Evolutionary conservation across 495 filamentous ascomycete species (phyloP).

Genomic region (Penicillium herquei): DNA sequence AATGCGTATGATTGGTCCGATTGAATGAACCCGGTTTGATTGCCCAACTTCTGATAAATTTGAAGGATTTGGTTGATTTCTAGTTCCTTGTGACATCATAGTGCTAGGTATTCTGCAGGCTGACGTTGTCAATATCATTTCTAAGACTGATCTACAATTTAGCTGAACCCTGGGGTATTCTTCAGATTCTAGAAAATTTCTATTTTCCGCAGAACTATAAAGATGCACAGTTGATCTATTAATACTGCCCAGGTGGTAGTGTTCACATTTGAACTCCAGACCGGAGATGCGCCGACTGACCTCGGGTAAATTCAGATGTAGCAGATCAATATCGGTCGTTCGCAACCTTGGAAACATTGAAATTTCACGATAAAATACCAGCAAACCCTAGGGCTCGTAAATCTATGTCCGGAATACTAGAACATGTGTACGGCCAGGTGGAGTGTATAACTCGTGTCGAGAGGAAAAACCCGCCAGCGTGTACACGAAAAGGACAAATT

Average conservation of each 20-base stretch:
- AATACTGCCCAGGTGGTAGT: no score
- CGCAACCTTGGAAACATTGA: background rate
- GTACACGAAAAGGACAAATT: background rate
- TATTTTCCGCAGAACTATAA: background rate
- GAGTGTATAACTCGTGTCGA: background rate
- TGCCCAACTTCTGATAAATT: background rate
- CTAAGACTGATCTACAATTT: background rate
- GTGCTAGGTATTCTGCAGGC: background rate
- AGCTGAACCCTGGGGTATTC: background rate
- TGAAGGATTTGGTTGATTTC: background rate
- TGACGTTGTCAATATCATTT: background rate
- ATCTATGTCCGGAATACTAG: background rate
- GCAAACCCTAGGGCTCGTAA: background rate
- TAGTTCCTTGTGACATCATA: background rate
- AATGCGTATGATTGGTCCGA: no score
- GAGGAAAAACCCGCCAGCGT: background rate
- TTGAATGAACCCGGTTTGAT: no score
- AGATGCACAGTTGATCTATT: no score
- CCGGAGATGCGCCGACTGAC: conserved; percentile 3
- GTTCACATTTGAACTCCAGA: no score
- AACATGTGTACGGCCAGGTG: no score
- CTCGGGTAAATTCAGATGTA: background rate
- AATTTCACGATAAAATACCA: background rate
- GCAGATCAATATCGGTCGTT: background rate
- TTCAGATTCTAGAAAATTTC: background rate